A percentile compares a stretch with the other conserved stretches of the same genome.
Evolutionary conservation across 2,329 filamentous ascomycete genomes (phyloP).

Genomic region (Paraconiothyrium sp.): DNA sequence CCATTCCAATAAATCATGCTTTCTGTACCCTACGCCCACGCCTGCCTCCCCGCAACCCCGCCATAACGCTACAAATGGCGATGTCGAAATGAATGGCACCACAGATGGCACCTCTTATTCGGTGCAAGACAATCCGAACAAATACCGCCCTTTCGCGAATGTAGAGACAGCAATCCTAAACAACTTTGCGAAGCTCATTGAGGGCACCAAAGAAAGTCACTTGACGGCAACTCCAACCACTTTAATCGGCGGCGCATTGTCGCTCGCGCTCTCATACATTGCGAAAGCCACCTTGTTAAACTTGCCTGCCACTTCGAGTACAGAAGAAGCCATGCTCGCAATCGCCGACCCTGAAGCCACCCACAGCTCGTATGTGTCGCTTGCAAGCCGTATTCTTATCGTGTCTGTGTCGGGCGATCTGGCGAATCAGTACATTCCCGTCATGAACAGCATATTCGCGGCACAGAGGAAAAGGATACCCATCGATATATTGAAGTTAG

Average conservation of each 20-base stretch:
- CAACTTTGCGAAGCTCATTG: conserved; percentile 78
- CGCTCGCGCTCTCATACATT: conserved; percentile 87
- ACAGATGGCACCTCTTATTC: conserved; percentile 30
- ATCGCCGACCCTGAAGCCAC: conserved; percentile 51
- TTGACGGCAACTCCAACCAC: conserved; percentile 78
- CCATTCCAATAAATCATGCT: conserved; percentile 84
- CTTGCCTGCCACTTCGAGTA: conserved; percentile 56
- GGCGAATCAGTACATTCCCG: conserved; percentile 90
- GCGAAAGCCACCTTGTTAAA: conserved; percentile 76
- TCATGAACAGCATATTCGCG: conserved; percentile 98
- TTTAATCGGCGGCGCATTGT: conserved; percentile 89
- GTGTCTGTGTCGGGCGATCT: conserved; percentile 90
- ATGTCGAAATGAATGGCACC: conserved; percentile 40
- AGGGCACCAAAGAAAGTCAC: conserved; percentile 69
- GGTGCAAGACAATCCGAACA: conserved; percentile 71
- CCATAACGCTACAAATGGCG: conserved; percentile 33
- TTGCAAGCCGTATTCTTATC: conserved; percentile 86
- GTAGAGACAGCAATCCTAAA: conserved; percentile 82
- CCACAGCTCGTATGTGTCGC: conserved; percentile 54
- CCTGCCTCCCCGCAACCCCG: conserved; percentile 27
- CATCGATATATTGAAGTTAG: conserved; percentile 89
- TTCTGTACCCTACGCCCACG: conserved; percentile 78
- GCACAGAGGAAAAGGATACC: conserved; percentile 87
- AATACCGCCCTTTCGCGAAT: conserved; percentile 89
- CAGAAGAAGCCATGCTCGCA: conserved; percentile 56